Percentiles rank a stretch among this genome's conserved stretches.
Evolutionary conservation across 306 rosid species (phyloP).

Genomic region (Lablab purpureus): DNA sequence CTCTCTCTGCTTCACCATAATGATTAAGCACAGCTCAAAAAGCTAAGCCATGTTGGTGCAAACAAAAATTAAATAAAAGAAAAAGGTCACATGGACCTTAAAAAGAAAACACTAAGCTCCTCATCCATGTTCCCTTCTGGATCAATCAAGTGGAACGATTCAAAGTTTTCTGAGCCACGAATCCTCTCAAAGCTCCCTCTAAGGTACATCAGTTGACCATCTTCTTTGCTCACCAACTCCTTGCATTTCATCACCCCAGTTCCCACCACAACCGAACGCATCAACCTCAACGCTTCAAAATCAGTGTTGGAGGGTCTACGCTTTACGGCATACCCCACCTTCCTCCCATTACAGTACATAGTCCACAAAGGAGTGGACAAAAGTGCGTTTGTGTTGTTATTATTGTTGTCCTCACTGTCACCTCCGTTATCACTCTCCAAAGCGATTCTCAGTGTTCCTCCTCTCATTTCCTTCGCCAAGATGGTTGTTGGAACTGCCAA

Average conservation of each 20-base stretch:
- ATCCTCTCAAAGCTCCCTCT: constrained; percentile 79
- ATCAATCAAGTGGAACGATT: constrained; percentile 85
- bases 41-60: background rate
- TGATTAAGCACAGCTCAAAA: constrained; percentile 1
- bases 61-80: background rate
- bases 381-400: constrained; percentile 2
- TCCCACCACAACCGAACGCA: constrained; percentile 67
- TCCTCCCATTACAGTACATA: constrained; percentile 74
- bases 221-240: background rate
- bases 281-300: constrained; percentile 55
- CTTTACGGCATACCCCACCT: constrained; percentile 72
- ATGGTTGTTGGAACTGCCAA: constrained; percentile 66
- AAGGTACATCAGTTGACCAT: constrained; percentile 59
- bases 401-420: constrained; percentile 2
- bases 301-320: constrained; percentile 55
- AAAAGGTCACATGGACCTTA: constrained; percentile 53
- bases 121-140: constrained; percentile 70
- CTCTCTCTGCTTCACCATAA: background rate
- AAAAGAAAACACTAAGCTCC: constrained; percentile 83
- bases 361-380: constrained; percentile 75
- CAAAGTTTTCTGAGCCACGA: constrained; percentile 65
- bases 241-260: constrained; percentile 61
- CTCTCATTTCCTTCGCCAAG: constrained; percentile 82
- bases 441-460: constrained; percentile 71
- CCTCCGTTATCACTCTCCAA: constrained; percentile 45